phyloP scores from a whole-genome alignment of 345 rosid species.

The Eutrema yunnanense region DNA sequence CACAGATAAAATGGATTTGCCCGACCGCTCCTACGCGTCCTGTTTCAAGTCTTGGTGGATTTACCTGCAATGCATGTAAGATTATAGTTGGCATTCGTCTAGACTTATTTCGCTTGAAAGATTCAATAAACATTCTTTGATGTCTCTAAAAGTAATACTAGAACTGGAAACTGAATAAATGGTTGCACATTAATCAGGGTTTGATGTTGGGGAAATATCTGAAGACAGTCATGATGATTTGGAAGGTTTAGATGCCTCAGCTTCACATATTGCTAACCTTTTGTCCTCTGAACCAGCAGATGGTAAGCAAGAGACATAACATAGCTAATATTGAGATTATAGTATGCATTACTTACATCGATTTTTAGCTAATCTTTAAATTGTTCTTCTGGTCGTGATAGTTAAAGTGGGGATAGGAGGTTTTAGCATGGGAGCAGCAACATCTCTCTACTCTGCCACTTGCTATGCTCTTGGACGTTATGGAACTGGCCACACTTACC shows the following conservation, averaged over 20 bases:
- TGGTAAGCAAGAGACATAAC: conserved; percentile 35
- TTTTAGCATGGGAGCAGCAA: conserved; percentile 93
- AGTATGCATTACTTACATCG: background rate
- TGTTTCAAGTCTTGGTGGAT: conserved; percentile 76
- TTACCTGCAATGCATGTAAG: conserved; percentile 90
- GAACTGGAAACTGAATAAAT: background rate
- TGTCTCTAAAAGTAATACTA: background rate
- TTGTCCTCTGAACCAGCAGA: conserved; percentile 87
- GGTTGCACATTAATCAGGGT: conserved; percentile 49
- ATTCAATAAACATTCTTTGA: background rate
- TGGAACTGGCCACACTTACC: conserved; percentile 61
- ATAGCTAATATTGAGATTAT: background rate
- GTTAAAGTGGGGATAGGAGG: conserved; percentile 92
- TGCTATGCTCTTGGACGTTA: conserved; percentile 63
- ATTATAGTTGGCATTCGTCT: background rate
- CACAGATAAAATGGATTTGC: conserved; percentile 96
- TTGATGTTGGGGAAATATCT: conserved; percentile 78
- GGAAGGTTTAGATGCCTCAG: conserved; percentile 93
- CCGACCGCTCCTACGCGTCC: conserved; percentile 96
- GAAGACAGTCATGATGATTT: conserved; percentile 78
- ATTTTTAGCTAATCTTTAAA: background rate
- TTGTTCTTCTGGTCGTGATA: conserved; percentile 25
- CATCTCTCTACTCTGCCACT: conserved; percentile 80
- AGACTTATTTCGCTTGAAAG: background rate
- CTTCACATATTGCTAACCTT: conserved; percentile 81